Percentiles rank a stretch among this genome's conserved stretches.
phyloP scores from a whole-genome alignment of 2,329 filamentous ascomycete species.

The Cadophora sp. region DNA sequence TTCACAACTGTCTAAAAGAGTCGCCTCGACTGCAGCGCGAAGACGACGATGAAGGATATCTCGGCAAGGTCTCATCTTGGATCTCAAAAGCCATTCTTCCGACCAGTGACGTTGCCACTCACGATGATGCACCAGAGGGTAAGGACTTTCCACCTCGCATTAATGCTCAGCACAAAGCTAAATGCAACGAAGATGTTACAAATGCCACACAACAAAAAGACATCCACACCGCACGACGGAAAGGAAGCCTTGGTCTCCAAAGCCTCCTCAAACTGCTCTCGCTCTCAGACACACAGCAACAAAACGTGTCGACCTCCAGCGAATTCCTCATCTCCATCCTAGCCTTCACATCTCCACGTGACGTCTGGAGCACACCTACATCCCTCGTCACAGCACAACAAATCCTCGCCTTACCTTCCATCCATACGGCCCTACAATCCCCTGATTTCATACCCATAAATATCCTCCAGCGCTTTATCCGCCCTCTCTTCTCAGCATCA shows the following conservation, averaged over 20 bases:
- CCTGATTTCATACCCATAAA: slow-evolving; percentile 56
- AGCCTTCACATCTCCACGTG: slow-evolving; percentile 43
- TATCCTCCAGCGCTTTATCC: slow-evolving; percentile 68
- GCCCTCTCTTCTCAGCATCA: slow-evolving; percentile 68
- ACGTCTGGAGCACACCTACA: slow-evolving; percentile 49
- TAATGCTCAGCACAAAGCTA: not conserved
- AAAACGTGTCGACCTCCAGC: not conserved
- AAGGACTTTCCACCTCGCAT: not conserved
- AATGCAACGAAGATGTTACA: slow-evolving; percentile 18
- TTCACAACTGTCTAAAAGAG: slow-evolving; percentile 34
- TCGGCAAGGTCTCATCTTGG: slow-evolving; percentile 33
- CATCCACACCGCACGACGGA: slow-evolving; percentile 27
- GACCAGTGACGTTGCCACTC: slow-evolving; percentile 28
- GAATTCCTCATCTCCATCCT: slow-evolving; percentile 44
- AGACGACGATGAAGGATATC: slow-evolving; percentile 26
- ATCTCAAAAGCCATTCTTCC: slow-evolving; percentile 38
- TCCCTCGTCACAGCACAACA: slow-evolving; percentile 43
- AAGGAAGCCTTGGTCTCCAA: slow-evolving; percentile 29
- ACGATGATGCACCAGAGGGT: slow-evolving; percentile 38
- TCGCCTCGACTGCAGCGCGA: slow-evolving; percentile 21
- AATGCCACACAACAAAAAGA: slow-evolving; percentile 17
- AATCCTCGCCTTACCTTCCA: slow-evolving; percentile 43
- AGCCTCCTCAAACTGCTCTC: slow-evolving; percentile 23
- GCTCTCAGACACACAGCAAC: not conserved
- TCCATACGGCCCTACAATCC: not conserved